Base-by-base conservation (phyloP, 2,329 filamentous ascomycete species). In the Rutstroemia sp. region DNA sequence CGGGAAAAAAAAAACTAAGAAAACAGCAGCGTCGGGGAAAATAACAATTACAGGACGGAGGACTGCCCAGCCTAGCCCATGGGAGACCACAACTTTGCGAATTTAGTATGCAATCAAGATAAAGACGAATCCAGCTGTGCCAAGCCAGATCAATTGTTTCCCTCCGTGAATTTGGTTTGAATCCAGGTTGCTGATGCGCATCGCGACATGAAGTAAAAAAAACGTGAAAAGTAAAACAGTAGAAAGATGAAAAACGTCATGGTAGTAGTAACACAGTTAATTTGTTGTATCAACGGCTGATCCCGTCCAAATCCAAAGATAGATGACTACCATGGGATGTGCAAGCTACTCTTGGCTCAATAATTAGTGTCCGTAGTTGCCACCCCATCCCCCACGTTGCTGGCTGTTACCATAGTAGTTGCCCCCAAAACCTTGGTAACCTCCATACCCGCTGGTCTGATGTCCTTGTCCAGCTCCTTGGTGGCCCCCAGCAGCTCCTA, bases 401-500 rank as follows among this genome's bases (percentile, higher is more conserved):
- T 69, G 67, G 57, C 72, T 72, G 48, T 71, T 73, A 48, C 67
- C 66, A 54, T 69, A 69, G 56, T 73, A 69, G 54, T 67, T 70
- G 55, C 63, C 72, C 47, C 73, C 75, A 68, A 68, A 74, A 69
- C 59, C 74, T 72, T 68, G 76, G 60, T 75, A 74, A 57, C 70
- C 73, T 57, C 68, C 67, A 63, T 71, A 70, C 67, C 77, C 75
- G 67, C 67, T 70, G 60, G 60, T 68, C 59, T 74, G 72, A 57
- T 72, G 73, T 34, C 70, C 73, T 58, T 73, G 73, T 27, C 69
- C 72, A 58, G 58, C 65, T 54, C 70, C 72, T 61, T 76, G 75
- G 60, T 77, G 75, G 45, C 69, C 70, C 46, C 76, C 76, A 48
- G 78, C 72, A 48, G 77, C 78, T 56, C 77, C 77, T 41, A 81